Conservation (phyloP, 257 asterid species). For the Echium plantagineum region DNA sequence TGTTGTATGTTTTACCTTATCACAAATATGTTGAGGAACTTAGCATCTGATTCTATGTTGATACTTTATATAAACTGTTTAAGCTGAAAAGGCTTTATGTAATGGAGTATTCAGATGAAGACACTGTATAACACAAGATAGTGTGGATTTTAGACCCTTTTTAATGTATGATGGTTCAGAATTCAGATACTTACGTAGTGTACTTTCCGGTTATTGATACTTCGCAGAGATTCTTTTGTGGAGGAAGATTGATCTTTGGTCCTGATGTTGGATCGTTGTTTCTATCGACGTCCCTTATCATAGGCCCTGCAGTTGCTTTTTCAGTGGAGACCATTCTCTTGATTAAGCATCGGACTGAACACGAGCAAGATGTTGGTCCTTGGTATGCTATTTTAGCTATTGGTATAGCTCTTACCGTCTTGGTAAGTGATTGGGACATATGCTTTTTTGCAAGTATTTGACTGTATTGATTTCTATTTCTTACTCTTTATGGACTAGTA, state of each 20-base stretch:
- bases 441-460: not conserved
- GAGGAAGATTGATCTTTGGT: conserved; percentile 89
- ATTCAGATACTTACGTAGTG: not conserved
- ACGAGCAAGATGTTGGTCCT: conserved; percentile 28
- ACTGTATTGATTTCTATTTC: not conserved
- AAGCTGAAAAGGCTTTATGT: not conserved
- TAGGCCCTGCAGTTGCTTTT: conserved; percentile 59
- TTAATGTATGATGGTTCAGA: not conserved
- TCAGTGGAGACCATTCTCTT: conserved; percentile 32
- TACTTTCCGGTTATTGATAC: conserved; percentile 1
- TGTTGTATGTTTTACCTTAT: not conserved
- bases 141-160: not conserved
- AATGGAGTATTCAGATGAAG: not conserved
- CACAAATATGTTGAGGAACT: not conserved
- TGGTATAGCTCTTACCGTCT: conserved; percentile 42
- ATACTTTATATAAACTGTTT: not conserved
- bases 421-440: conserved; percentile 29
- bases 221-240: conserved; percentile 68
- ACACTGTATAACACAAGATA: not conserved
- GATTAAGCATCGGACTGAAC: conserved; percentile 24
- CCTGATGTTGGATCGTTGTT: conserved; percentile 73
- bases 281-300: conserved; percentile 43
- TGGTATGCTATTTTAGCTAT: conserved; percentile 57
- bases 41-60: not conserved
- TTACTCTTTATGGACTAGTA: conserved; percentile 1